These are phyloP conservation scores for Globisporangium rhizosaccharum DNA, from an alignment of 352 stramenopile species.

Conservation along the genomic window DNA sequence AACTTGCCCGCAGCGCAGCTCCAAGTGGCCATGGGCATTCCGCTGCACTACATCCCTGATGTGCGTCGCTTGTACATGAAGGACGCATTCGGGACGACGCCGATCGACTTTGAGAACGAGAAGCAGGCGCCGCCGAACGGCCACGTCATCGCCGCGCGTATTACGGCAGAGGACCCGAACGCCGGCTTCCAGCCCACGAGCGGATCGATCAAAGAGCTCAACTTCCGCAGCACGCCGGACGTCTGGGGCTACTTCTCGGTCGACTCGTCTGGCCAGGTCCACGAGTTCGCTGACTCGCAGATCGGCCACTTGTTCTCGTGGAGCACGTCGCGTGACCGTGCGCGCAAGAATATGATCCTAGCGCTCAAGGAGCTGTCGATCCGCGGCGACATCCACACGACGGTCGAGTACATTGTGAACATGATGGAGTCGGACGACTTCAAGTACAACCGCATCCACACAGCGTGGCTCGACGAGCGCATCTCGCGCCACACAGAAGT, in stretches of 20 bases:
- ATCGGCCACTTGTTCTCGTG: conserved; percentile 99
- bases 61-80: conserved; percentile 97
- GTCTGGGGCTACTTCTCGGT: conserved; percentile 99
- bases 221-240: conserved; percentile 98
- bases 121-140: conserved; percentile 77
- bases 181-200: conserved; percentile 98
- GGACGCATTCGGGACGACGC: conserved; percentile 85
- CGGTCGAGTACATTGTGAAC: conserved; percentile 99
- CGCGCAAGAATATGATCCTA: conserved; percentile 97
- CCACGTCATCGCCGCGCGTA: conserved; percentile 98
- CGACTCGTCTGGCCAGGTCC: conserved; percentile 97
- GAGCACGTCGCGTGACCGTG: conserved; percentile 93
- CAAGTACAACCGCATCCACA: conserved; percentile 98
- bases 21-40: conserved; percentile 99
- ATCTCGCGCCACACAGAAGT: conserved; percentile 93
- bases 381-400: conserved; percentile 99
- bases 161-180: conserved; percentile 99
- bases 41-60: conserved; percentile 97
- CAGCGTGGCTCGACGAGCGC: conserved; percentile 97
- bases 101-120: conserved; percentile 96
- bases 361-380: conserved; percentile 99
- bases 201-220: conserved; percentile 98
- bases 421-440: conserved; percentile 99
- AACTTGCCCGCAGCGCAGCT: conserved; percentile 97
- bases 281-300: conserved; percentile 99